These are phyloP conservation scores for Psilocybe tampanensis DNA, from an alignment of 768 basidiomycete genomes.

Conservation along the genomic window DNA sequence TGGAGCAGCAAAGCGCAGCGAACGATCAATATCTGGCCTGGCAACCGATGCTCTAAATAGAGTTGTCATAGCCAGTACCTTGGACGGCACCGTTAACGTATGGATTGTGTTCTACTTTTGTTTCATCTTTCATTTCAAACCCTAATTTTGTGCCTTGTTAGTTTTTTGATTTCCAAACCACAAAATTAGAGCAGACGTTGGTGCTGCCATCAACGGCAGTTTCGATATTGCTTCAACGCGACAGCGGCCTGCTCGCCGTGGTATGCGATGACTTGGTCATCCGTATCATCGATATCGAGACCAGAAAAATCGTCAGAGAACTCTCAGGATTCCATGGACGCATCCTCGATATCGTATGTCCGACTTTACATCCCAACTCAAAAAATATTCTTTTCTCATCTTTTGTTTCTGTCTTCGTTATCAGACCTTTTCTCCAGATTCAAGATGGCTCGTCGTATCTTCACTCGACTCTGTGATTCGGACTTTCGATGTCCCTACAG, in stretches of 20 bases:
- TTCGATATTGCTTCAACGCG: conserved; percentile 77
- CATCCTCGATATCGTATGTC: conserved; percentile 88
- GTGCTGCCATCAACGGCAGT: conserved; percentile 68
- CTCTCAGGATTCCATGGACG: conserved; percentile 80
- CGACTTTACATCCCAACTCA: conserved; percentile 25
- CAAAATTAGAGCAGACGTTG: conserved; percentile 69
- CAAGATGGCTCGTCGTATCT: conserved; percentile 87
- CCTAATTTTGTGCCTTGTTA: conserved; percentile 31
- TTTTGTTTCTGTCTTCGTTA: neutral
- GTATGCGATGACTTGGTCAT: conserved; percentile 87
- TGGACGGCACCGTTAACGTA: conserved; percentile 86
- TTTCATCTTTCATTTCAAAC: neutral
- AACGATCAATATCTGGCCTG: conserved; percentile 76
- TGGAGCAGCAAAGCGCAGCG: conserved; percentile 40
- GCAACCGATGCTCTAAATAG: conserved; percentile 86
- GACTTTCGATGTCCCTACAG: conserved; percentile 95
- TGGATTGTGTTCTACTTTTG: conserved; percentile 39
- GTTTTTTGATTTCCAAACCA: conserved; percentile 97
- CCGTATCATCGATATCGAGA: conserved; percentile 91
- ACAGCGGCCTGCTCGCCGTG: conserved; percentile 81
- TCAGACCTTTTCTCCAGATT: conserved; percentile 93
- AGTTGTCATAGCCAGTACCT: conserved; percentile 77
- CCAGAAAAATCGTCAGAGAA: conserved; percentile 84
- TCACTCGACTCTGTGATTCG: conserved; percentile 92
- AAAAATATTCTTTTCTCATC: conserved; percentile 2